A percentile compares a stretch with the other conserved stretches of the same genome.
phyloP scores from a whole-genome alignment of 23 red algal species.

The Gracilaria gracilis region DNA sequence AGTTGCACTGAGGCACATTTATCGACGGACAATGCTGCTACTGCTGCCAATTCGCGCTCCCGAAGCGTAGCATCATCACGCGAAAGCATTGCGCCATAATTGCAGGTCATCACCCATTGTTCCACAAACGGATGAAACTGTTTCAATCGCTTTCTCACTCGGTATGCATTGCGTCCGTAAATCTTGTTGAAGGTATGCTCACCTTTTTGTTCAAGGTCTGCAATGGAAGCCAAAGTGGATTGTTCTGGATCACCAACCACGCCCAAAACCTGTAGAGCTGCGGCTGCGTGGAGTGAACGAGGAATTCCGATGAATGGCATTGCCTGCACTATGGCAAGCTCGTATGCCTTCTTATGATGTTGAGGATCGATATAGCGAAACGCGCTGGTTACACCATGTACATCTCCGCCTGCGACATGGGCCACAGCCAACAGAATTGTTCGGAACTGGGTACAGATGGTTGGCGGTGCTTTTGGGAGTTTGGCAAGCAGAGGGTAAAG shows the following conservation, averaged over 20 bases:
- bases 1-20: conserved; percentile 49
- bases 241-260: not conserved
- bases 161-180: conserved; percentile 65
- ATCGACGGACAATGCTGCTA: conserved; percentile 70
- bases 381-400: conserved; percentile 45
- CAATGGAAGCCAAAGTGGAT: not conserved
- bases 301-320: conserved; percentile 81
- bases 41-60: conserved; percentile 81
- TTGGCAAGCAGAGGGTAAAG: conserved; percentile 46
- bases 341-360: conserved; percentile 57
- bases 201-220: conserved; percentile 6
- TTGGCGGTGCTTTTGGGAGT: conserved; percentile 28
- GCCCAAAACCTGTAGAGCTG: conserved; percentile 62
- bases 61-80: conserved; percentile 58
- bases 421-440: conserved; percentile 64
- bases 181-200: conserved; percentile 54
- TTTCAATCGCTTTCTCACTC: conserved; percentile 61
- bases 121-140: conserved; percentile 76
- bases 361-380: conserved; percentile 45
- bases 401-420: conserved; percentile 72
- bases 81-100: conserved; percentile 70
- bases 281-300: conserved; percentile 69
- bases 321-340: conserved; percentile 73
- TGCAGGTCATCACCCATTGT: conserved; percentile 75
- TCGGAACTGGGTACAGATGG: conserved; percentile 57